These are phyloP conservation scores for Phytophthora brassicae DNA, from an alignment of 352 stramenopile species.

Conservation along the genomic window DNA sequence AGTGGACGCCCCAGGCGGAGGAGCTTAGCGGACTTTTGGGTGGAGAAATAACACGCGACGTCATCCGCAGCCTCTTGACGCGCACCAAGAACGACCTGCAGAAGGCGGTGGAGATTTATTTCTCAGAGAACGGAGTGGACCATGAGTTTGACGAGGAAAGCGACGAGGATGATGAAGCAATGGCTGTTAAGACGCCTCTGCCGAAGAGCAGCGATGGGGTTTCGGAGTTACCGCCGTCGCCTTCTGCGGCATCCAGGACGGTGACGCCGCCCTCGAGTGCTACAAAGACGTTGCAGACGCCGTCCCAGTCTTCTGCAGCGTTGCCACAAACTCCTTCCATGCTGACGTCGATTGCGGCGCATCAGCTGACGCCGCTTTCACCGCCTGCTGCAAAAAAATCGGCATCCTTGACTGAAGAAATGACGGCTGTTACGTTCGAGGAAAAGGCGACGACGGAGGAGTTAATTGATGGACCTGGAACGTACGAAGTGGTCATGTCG, in stretches of 20 bases:
- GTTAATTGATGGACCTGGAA: constrained; percentile 56
- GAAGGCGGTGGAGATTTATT: constrained; percentile 81
- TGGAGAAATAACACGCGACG: constrained; percentile 55
- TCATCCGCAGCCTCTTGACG: constrained; percentile 56
- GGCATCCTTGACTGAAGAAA: constrained; percentile 3
- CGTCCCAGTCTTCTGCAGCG: constrained; percentile 35
- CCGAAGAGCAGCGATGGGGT: constrained; percentile 13
- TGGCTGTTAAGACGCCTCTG: constrained; percentile 23
- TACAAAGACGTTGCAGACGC: constrained; percentile 18
- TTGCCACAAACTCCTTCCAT: constrained; percentile 41
- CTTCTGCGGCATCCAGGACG: constrained; percentile 15
- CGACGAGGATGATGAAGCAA: constrained; percentile 41
- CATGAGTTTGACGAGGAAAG: constrained; percentile 44
- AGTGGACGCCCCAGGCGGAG: constrained; percentile 47
- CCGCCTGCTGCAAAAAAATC: constrained; percentile 28
- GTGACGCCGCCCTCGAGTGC: constrained; percentile 28
- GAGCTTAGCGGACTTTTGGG: constrained; percentile 77
- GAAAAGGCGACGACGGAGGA: constrained; percentile 30
- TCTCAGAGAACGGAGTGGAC: constrained; percentile 58
- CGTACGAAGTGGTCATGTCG: constrained; percentile 82
- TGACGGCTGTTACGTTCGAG: background rate
- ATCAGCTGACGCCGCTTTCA: constrained; percentile 57
- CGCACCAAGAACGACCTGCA: constrained; percentile 76
- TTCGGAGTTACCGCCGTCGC: constrained; percentile 8
- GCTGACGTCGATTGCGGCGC: constrained; percentile 52